Conservation (phyloP, 768 basidiomycete genomes). For the Boletus vermiculosoides region DNA sequence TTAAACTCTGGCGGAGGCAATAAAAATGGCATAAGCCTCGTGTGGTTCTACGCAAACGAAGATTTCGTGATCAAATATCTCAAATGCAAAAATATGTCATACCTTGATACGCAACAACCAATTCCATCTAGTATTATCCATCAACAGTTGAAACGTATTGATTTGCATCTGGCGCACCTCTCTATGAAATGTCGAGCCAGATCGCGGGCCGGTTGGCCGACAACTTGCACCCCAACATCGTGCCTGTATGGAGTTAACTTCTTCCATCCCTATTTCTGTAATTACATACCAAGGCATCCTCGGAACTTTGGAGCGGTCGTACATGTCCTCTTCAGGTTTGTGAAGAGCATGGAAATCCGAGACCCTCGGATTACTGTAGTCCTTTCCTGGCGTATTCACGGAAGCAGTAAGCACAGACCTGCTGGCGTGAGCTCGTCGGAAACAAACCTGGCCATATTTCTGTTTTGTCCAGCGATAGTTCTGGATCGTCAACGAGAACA, state of each 20-base stretch:
- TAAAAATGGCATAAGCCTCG: conserved; percentile 89
- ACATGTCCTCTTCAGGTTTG: conserved; percentile 94
- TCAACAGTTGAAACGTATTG: conserved; percentile 2
- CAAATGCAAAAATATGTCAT: conserved; percentile 12
- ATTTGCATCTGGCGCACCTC: conserved; percentile 46
- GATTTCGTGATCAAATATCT: background rate
- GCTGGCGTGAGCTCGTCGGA: background rate
- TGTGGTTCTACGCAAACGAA: conserved; percentile 66
- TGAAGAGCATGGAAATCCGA: conserved; percentile 81
- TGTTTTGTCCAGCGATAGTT: conserved; percentile 51
- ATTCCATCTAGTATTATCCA: conserved; percentile 69
- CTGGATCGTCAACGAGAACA: conserved; percentile 80
- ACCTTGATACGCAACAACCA: conserved; percentile 91
- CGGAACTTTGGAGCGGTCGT: conserved; percentile 84
- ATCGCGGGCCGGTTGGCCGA: conserved; percentile 95
- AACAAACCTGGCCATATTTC: conserved; percentile 84
- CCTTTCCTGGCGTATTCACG: conserved; percentile 62
- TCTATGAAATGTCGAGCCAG: conserved; percentile 93
- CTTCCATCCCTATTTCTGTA: background rate
- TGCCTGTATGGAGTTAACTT: conserved; percentile 57
- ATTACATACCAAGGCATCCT: conserved; percentile 89
- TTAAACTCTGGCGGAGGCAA: conserved; percentile 92
- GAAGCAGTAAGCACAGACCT: background rate
- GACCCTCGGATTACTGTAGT: conserved; percentile 89
- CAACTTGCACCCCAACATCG: conserved; percentile 93